These are phyloP conservation scores for Suhomyces kilbournensis DNA, from an alignment of 805 yeast genomes.

Conservation along the genomic window DNA sequence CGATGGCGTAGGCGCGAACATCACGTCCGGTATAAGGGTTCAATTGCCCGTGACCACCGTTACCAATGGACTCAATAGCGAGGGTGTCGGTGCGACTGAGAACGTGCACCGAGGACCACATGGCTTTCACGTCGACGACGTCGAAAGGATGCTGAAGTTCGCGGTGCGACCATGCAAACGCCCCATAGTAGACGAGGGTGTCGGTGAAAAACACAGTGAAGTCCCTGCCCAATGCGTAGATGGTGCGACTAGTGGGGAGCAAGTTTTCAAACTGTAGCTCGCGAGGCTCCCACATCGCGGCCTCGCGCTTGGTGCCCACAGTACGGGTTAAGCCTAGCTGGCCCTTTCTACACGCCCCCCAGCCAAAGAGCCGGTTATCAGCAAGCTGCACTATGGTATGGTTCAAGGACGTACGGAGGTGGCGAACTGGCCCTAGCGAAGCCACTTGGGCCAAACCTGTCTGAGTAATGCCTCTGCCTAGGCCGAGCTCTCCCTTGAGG, in stretches of 20 bases:
- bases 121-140: slow-evolving; percentile 35
- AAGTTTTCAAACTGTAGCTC: slow-evolving; percentile 13
- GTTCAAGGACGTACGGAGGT: slow-evolving; percentile 41
- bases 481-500: slow-evolving; percentile 71
- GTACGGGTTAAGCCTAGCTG: slow-evolving; percentile 36
- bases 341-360: slow-evolving; percentile 70
- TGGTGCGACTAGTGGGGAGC: not conserved
- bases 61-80: slow-evolving; percentile 56
- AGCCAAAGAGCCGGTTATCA: slow-evolving; percentile 51
- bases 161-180: slow-evolving; percentile 17
- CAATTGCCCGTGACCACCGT: slow-evolving; percentile 72
- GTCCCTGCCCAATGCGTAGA: slow-evolving; percentile 53
- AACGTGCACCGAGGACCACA: slow-evolving; percentile 82
- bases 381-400: slow-evolving; percentile 39
- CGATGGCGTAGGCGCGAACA: slow-evolving; percentile 42
- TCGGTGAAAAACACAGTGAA: slow-evolving; percentile 39
- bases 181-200: not conserved
- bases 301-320: slow-evolving; percentile 11
- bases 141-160: not conserved
- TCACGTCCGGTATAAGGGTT: slow-evolving; percentile 15
- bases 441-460: slow-evolving; percentile 9
- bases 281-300: slow-evolving; percentile 23
- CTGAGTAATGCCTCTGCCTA: slow-evolving; percentile 19
- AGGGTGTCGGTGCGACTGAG: slow-evolving; percentile 10
- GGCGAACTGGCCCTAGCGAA: slow-evolving; percentile 4